Evolutionary conservation across 2,329 filamentous ascomycete genomes (phyloP), one percentile per base, ranked within the genome.

Genomic region (Orbilia ellipsospora): DNA sequence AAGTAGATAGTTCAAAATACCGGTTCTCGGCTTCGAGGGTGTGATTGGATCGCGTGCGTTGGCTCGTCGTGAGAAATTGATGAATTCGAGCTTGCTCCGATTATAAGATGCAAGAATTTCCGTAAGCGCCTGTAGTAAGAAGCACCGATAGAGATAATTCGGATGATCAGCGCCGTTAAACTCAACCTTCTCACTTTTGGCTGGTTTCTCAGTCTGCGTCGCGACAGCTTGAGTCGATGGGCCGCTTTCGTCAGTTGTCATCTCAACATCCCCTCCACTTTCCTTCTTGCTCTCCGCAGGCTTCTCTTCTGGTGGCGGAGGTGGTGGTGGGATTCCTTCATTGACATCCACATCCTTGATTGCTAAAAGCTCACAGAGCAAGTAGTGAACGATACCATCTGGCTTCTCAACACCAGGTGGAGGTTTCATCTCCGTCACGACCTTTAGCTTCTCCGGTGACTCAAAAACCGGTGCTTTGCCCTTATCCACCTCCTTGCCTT

Each of bases 91-190:
- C 85, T 99, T 99, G 7, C 93, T 92, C 64, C 93, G 90, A 79
- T 93, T 97, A 84, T 98, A 99, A 80, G 91, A 96, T 69, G 92
- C 90, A 13, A 99, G 85, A 13, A 99, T 87, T 82, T 99, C 95
- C 0, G 93, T 90, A 45, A 99, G 85, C 80, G 94, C 97, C 81
- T 95, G 93, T 36, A 99, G 87, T 61, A 99, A 85, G 84, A 98
- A 97, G 84, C 94, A 97, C 56, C 95, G 89, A 81, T 98, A 99
- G 63, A 98, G 90, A 83, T 96, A 99, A 74, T 97, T 97, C 0
- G 94, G 93, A 81, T 99, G 93, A 40, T 97, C 91, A 60, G 97
- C 93, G 0, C 92, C 86, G 83, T 96, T 97, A 86, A 98, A 98
- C 0, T 88, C 84, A 0, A 88, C 85, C 83, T 96, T 96, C 10